Evolutionary conservation across 2,329 filamentous ascomycete species (phyloP).

Genomic region (Keithomyces neogunnii): DNA sequence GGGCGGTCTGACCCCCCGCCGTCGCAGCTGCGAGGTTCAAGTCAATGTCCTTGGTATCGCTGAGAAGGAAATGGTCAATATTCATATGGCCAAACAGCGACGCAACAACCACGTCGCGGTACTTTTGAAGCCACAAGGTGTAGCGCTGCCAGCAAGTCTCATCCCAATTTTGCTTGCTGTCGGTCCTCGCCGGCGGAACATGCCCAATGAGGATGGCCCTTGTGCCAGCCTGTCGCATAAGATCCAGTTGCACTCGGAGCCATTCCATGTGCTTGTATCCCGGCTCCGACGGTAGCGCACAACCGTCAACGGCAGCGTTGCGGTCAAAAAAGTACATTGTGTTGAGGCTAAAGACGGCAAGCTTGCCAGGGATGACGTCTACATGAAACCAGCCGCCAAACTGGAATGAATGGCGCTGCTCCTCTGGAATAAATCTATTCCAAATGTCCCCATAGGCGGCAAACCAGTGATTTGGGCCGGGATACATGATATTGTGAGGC

Average conservation of each 20-base stretch:
- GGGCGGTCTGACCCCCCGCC: slow-evolving; percentile 5
- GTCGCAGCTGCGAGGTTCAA: slow-evolving; percentile 34
- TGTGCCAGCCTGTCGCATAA: slow-evolving; percentile 74
- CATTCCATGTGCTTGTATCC: slow-evolving; percentile 95
- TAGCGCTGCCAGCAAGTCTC: slow-evolving; percentile 99
- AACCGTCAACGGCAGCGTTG: slow-evolving; percentile 91
- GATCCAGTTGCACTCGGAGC: slow-evolving; percentile 80
- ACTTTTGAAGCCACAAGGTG: slow-evolving; percentile 81
- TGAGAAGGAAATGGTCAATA: slow-evolving; percentile 90
- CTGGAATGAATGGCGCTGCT: slow-evolving; percentile 82
- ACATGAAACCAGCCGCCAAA: slow-evolving; percentile 92
- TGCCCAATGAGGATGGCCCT: slow-evolving; percentile 94
- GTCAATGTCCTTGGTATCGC: slow-evolving; percentile 72
- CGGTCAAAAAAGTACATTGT: slow-evolving; percentile 93
- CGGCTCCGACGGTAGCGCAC: slow-evolving; percentile 67
- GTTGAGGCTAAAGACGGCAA: slow-evolving; percentile 91
- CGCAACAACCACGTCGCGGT: slow-evolving; percentile 77
- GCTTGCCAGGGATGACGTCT: slow-evolving; percentile 77
- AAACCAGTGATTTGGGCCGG: slow-evolving; percentile 83
- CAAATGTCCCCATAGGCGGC: slow-evolving; percentile 70
- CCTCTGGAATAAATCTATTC: slow-evolving; percentile 81
- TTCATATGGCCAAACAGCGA: slow-evolving; percentile 95
- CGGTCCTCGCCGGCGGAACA: slow-evolving; percentile 81
- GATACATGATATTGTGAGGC: slow-evolving; percentile 85
- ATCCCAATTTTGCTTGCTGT: slow-evolving; percentile 83